These are phyloP conservation scores for Silybum marianum DNA, from an alignment of 129 eudicot species.

Conservation along the genomic window DNA sequence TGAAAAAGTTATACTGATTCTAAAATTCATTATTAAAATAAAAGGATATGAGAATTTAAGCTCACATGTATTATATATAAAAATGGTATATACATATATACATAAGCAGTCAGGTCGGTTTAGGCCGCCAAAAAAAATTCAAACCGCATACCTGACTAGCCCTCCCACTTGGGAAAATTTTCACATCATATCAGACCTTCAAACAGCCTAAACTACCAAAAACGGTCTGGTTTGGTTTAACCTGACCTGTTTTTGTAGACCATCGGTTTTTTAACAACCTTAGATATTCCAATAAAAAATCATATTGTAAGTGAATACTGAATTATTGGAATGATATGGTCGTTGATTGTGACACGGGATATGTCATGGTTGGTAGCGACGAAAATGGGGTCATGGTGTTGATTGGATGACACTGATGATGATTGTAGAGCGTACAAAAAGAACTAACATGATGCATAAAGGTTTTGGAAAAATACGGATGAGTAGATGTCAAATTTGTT, in stretches of 20 bases:
- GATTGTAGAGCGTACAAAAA: background rate
- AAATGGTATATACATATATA: no score
- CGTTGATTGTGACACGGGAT: background rate
- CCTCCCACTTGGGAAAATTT: no score
- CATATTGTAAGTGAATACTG: background rate
- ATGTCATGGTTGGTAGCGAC: background rate
- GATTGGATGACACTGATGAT: background rate
- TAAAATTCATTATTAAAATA: background rate
- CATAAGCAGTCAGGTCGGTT: no score
- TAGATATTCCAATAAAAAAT: background rate
- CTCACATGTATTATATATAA: no score
- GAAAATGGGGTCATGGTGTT: background rate
- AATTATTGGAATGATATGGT: constrained; percentile 1
- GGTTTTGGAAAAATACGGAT: background rate
- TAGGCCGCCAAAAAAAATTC: background rate
- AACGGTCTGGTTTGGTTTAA: background rate
- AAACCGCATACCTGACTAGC: background rate
- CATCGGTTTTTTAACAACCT: background rate
- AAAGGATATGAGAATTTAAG: no score
- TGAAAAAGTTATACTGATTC: no score
- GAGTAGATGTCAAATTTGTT: background rate
- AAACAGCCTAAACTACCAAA: background rate
- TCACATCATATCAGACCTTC: no score
- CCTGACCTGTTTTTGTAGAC: background rate
- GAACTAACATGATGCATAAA: background rate